Base-by-base conservation (phyloP, 495 filamentous ascomycete species). In the Usnea hakonensis region DNA sequence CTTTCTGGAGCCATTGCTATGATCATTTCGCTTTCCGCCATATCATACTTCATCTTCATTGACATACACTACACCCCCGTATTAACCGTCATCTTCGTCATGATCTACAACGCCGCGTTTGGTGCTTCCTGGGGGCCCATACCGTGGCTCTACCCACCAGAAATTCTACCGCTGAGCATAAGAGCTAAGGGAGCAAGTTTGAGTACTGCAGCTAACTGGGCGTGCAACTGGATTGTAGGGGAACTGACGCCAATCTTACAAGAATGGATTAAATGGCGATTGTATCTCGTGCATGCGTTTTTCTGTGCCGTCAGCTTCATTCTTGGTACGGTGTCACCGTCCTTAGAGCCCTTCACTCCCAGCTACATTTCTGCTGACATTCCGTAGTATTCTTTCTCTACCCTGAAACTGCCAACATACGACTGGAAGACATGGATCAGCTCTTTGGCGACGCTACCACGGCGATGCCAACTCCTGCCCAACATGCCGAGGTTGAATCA, bases 51-150 rank as follows among this genome's bases (percentile, higher is more conserved):
- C 74, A 90, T 97, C 68, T 93, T 86, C 74, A 86, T 97, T 61
- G 86, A 96, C 62, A 81, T 95, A 50, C 66, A 71, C 5, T 79
- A 80, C 43, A 97, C 95, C 14, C 90, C 88, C 10, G 87, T 78
- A 6, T 75, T 96, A 67, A 95, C 96, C 16, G 95, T 97, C 53
- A 73, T 95, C 26, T 90, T 95, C 71, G 94, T 98, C 64, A 96
- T 98, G 86, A 87, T 96, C 54, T 98, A 98, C 76, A 98, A 98
- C 71, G 94, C 94, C 17, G 88, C 95, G 21, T 98, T 98, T 70
- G 94, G 94, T 35, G 94, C 91, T 62, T 97, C 93, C n/a, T 98
- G 95, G 95, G 94, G 94, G 36, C 94, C 94, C 5, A 92, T 98
- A 58, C 94, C 94, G 0, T 98, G 94, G 94, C 81, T 97, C 14